Base-by-base conservation (phyloP, 2,329 filamentous ascomycete species). In the Penicillium sp. region DNA sequence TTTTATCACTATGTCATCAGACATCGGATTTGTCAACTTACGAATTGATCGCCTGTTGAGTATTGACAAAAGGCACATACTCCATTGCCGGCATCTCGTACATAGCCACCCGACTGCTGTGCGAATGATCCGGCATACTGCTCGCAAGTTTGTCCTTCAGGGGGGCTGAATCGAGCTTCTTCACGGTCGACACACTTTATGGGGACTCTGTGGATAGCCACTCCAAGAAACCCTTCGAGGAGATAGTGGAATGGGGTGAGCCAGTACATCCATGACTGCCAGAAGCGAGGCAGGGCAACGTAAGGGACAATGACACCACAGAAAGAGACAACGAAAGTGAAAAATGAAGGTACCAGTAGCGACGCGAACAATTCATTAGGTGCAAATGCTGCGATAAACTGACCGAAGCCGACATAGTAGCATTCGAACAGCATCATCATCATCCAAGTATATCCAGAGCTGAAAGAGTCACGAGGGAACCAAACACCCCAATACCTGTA, bases 241-340 rank as follows among this genome's bases (percentile, higher is more conserved):
- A 89, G 77, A 61, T 90, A 90, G 56, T 83, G 81, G 70, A 88
- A 88, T 0, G 87, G 87, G 0, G 86, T 85, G 19, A 89, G 76
- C 71, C 82, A 84, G 69, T 89, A 89, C 83, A 87, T 84, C 81
- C 81, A 85, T 7, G 71, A 72, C 13, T 79, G 75, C 89, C 89
- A 92, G 71, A 91, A 91, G 0, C 71, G 62, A 8, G 85, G 82
- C 19, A 92, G 79, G 23, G 81, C 79, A 0, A 64, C 64, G 59
- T 87, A 90, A 0, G 88, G 88, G 0, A 91, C 88, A 5, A 91
- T 77, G 1, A 92, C 87, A 58, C 89, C 89, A 62, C 88, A 91
- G 76, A 92, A 92, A 1, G 82, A 83, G 8, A 90, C 80, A 2
- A 91, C 76, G 36, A 85, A 89, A 23, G 87, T 81, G 74, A 90